Base-by-base conservation (phyloP, 345 rosid species). In the Eucalyptus cladocalyx region DNA sequence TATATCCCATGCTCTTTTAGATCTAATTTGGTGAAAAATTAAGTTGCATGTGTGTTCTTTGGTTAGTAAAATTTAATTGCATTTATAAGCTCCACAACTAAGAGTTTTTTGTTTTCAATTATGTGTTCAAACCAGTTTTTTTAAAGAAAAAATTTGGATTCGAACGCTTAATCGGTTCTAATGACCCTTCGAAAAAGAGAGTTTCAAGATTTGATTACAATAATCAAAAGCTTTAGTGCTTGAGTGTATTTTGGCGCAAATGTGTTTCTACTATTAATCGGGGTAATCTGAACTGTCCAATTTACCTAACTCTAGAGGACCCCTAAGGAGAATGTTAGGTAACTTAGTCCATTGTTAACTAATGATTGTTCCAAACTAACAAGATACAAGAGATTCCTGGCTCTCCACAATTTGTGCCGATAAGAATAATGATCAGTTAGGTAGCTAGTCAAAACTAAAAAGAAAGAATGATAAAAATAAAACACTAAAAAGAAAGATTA, bases 131-230 rank as follows among this genome's bases (percentile, higher is more conserved):
- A 62, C 18, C 9, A 62, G 8, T 62, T 62, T 53, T 53, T 53
- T 53, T 19, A 21, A 53, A 21, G 26, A 53, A 53, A 53, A 8
- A 3, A 12, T 6, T 30, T 12, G 69, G 7, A 62, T 30, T 30
- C 1, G n/a, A 28, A 60, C 0, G 1, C 34, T 67, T 67, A 67
- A 16, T 67, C 2, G 0, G 6, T 65, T 67, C 10, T 4, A 8
- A 32, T 67, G 80, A 67, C 8, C 80, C 5, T 32, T 67, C 2
- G 1, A 18, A 32, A 67, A 67, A 67, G 23, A 67, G 7, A 67
- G 43, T 34, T 34, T 18, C 23, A 72, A 9, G 2, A 18, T 72
- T 37, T 72, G 4, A 72, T 10, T 37, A 11, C 26, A 18, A 37
- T 19, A 34, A 72, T 5, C 0, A 0, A 18, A 72, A 1, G 4